These are phyloP conservation scores for Nakaseomyces delphensis DNA, from an alignment of 1,139 yeast genomes.

Conservation along the genomic window DNA sequence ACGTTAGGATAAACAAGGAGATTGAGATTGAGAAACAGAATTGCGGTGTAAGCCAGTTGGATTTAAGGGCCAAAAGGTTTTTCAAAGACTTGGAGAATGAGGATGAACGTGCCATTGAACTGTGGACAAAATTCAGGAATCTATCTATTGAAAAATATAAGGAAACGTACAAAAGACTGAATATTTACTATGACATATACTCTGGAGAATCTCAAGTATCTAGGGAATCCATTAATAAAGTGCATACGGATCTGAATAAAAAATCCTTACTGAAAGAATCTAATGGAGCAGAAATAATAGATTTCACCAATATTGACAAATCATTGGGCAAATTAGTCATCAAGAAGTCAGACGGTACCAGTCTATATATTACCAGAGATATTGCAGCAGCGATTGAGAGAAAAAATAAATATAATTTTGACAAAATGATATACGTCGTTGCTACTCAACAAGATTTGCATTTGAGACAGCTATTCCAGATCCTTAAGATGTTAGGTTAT, in stretches of 20 bases:
- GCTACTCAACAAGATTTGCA: constrained; percentile 98
- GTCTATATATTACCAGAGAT: constrained; percentile 90
- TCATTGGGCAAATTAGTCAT: constrained; percentile 90
- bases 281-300: constrained; percentile 84
- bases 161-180: constrained; percentile 83
- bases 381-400: constrained; percentile 95
- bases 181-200: constrained; percentile 77
- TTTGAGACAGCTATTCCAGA: constrained; percentile 87
- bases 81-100: constrained; percentile 93
- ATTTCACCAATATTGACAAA: constrained; percentile 76
- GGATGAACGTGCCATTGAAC: constrained; percentile 62
- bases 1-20: constrained; percentile 78
- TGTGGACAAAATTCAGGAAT: constrained; percentile 87
- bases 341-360: constrained; percentile 93
- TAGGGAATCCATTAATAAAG: constrained; percentile 59
- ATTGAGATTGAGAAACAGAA: constrained; percentile 47
- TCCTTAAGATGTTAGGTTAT: constrained; percentile 81
- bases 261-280: constrained; percentile 75
- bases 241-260: constrained; percentile 51
- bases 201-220: constrained; percentile 96
- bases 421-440: constrained; percentile 91
- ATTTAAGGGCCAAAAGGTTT: constrained; percentile 77
- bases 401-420: constrained; percentile 73
- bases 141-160: constrained; percentile 79
- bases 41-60: constrained; percentile 35